Conservation (phyloP, 164 flowering plant genomes). For the Aristolochia contorta region DNA sequence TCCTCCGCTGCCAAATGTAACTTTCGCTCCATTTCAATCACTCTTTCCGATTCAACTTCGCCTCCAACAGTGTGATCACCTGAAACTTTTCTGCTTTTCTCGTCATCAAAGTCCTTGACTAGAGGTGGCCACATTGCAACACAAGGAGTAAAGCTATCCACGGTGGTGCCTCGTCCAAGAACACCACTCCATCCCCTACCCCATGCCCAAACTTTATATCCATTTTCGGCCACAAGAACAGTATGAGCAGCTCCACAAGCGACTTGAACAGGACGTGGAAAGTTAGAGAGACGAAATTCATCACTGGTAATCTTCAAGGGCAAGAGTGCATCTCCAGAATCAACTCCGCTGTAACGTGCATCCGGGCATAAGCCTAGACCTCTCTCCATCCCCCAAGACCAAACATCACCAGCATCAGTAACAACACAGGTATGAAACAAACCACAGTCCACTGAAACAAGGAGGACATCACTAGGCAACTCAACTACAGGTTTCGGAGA, state of each 20-base stretch:
- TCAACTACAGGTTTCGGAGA: constrained; percentile 49
- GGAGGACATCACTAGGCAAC: constrained; percentile 35
- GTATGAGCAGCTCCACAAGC: constrained; percentile 97
- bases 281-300: constrained; percentile 22
- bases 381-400: constrained; percentile 98
- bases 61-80: constrained; percentile 4
- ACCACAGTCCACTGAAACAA: constrained; percentile 79
- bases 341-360: constrained; percentile 51
- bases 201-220: constrained; percentile 81
- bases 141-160: constrained; percentile 45
- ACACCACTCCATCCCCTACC: constrained; percentile 80
- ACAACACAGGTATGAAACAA: constrained; percentile 80
- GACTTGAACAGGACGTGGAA: constrained; percentile 55
- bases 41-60: constrained; percentile 14
- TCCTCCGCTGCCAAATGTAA: constrained; percentile 48
- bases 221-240: constrained; percentile 45
- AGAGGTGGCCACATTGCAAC: constrained; percentile 67
- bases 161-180: constrained; percentile 57
- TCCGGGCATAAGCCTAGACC: constrained; percentile 89
- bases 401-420: constrained; percentile 66
- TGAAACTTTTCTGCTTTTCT: constrained; percentile 10
- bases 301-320: constrained; percentile 33
- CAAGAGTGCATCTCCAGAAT: constrained; percentile 66
- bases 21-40: constrained; percentile 29
- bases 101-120: constrained; percentile 34